A percentile compares a stretch with the other conserved stretches of the same genome.
phyloP scores from a whole-genome alignment of 2,329 filamentous ascomycete genomes.

The Xylaria sp. region DNA sequence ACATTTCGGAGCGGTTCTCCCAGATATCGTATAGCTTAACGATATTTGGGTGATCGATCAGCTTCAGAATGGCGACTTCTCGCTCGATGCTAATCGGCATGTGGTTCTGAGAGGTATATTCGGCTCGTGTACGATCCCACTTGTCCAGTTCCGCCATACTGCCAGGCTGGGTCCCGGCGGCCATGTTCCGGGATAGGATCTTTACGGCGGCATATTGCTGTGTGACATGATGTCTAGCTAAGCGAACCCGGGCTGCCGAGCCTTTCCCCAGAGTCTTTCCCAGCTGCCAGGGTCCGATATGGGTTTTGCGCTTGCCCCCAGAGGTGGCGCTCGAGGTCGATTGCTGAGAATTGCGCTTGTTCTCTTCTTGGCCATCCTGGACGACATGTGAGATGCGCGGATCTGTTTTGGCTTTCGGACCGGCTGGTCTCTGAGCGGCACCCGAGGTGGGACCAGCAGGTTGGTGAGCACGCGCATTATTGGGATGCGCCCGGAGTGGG shows the following conservation, averaged over 20 bases:
- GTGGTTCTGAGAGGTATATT: constrained; percentile 62
- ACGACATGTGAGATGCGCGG: constrained; percentile 7
- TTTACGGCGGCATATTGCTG: constrained; percentile 88
- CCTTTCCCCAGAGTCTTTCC: constrained; percentile 88
- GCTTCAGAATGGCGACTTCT: constrained; percentile 95
- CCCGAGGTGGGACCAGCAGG: constrained; percentile 5
- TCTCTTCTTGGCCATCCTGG: constrained; percentile 15
- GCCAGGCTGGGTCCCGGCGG: constrained; percentile 79
- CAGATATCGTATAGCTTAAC: constrained; percentile 95
- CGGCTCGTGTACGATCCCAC: constrained; percentile 63
- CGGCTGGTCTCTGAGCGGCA: constrained; percentile 6
- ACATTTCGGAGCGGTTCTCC: constrained; percentile 97
- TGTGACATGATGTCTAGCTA: constrained; percentile 79
- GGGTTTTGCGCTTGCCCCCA: constrained; percentile 61
- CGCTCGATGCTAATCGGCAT: constrained; percentile 90
- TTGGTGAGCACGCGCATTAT: constrained; percentile 5
- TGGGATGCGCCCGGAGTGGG: constrained; percentile 30
- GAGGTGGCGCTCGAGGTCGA: constrained; percentile 33
- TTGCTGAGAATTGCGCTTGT: constrained; percentile 33
- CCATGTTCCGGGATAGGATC: constrained; percentile 85
- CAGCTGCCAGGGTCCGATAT: constrained; percentile 92
- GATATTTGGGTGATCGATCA: constrained; percentile 93
- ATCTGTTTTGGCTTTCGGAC: constrained; percentile 3
- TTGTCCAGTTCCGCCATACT: constrained; percentile 83
- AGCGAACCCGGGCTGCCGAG: constrained; percentile 82